Evolutionary conservation across 805 yeast genomes (phyloP).

Genomic region (Candida boleticola): DNA sequence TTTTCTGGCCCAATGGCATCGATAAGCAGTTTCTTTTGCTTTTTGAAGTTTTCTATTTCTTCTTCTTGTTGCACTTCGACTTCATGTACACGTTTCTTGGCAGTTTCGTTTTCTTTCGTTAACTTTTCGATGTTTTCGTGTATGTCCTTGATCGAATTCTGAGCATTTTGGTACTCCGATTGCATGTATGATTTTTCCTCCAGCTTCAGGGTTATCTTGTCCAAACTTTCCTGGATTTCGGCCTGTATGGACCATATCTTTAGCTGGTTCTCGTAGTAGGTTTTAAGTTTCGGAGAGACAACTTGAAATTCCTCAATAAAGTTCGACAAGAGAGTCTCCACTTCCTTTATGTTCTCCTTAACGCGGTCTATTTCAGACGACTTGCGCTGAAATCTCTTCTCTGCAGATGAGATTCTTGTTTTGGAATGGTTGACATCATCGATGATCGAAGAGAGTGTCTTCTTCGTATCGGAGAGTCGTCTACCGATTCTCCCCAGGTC

Average conservation of each 20-base stretch:
- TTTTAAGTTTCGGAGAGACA: constrained; percentile 11
- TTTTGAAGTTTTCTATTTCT: constrained; percentile 18
- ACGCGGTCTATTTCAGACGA: constrained; percentile 26
- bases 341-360: constrained; percentile 21
- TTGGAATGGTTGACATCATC: constrained; percentile 45
- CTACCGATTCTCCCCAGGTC: constrained; percentile 23
- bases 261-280: constrained; percentile 36
- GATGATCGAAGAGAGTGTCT: constrained; percentile 45
- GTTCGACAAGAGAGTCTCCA: constrained; percentile 27
- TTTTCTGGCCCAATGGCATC: constrained; percentile 22
- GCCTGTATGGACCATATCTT: constrained; percentile 46
- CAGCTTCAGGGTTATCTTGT: constrained; percentile 43
- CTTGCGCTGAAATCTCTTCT: constrained; percentile 28
- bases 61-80: constrained; percentile 20
- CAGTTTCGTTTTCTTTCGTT: constrained; percentile 15
- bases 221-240: constrained; percentile 42
- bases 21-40: constrained; percentile 17
- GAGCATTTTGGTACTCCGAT: constrained; percentile 55
- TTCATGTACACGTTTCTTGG: constrained; percentile 18
- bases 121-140: constrained; percentile 24
- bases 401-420: constrained; percentile 32
- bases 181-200: constrained; percentile 66
- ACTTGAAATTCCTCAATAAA: constrained; percentile 20
- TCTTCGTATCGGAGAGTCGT: constrained; percentile 41
- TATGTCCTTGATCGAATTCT: constrained; percentile 47